These are phyloP conservation scores for Phyllosticta ampelicida DNA, from an alignment of 2,329 filamentous ascomycete genomes.

Conservation along the genomic window DNA sequence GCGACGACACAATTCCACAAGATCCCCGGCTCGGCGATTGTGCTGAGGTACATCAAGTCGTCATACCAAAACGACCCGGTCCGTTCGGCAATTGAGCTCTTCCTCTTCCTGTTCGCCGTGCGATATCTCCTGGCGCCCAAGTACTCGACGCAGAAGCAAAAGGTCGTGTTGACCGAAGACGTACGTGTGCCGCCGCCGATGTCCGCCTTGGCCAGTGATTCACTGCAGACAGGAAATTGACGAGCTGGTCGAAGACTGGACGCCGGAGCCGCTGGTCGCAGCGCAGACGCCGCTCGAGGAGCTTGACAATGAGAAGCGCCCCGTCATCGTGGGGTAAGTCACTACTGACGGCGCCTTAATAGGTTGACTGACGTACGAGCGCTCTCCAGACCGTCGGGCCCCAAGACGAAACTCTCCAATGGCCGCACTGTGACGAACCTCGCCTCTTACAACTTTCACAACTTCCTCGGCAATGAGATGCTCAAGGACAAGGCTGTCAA, in stretches of 20 bases:
- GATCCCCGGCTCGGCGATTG: slow-evolving; percentile 85
- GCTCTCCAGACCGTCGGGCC: slow-evolving; percentile 62
- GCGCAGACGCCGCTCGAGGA: slow-evolving; percentile 65
- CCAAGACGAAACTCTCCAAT: slow-evolving; percentile 78
- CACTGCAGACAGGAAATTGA: slow-evolving; percentile 64
- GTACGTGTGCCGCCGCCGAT: not conserved
- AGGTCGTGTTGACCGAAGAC: slow-evolving; percentile 80
- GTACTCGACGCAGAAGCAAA: slow-evolving; percentile 84
- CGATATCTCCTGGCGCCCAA: slow-evolving; percentile 84
- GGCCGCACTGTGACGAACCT: slow-evolving; percentile 89
- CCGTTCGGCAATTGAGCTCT: slow-evolving; percentile 82
- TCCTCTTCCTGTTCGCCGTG: slow-evolving; percentile 91
- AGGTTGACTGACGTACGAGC: not conserved
- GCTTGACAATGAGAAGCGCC: slow-evolving; percentile 70
- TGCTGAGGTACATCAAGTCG: slow-evolving; percentile 89
- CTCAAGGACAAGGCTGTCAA: slow-evolving; percentile 93
- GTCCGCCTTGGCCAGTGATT: not conserved
- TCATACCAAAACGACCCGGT: slow-evolving; percentile 97
- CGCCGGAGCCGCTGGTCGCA: slow-evolving; percentile 79
- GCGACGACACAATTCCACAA: slow-evolving; percentile 65
- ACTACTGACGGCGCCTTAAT: not conserved
- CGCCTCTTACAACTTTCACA: slow-evolving; percentile 94
- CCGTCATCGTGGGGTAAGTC: slow-evolving; percentile 74
- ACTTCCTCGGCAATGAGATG: slow-evolving; percentile 84
- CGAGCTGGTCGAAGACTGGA: slow-evolving; percentile 93